A percentile compares a stretch with the other conserved stretches of the same genome.
phyloP scores from a whole-genome alignment of 2,329 filamentous ascomycete species.

The Zelopaecilomyces penicillatus region DNA sequence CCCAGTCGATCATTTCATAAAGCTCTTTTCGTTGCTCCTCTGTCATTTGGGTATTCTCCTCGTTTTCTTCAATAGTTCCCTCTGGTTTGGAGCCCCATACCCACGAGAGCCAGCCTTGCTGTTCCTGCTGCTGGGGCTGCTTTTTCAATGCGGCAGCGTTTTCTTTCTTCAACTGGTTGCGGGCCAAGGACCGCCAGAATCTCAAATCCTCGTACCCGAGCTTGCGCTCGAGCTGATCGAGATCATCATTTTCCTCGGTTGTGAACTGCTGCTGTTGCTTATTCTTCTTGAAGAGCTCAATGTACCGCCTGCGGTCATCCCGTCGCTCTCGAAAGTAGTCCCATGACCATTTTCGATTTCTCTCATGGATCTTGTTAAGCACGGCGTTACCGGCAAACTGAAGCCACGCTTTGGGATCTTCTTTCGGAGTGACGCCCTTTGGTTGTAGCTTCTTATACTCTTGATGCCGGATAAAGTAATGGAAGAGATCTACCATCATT shows the following conservation, averaged over 20 bases:
- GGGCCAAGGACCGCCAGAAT: conserved; percentile 91
- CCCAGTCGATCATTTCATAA: conserved; percentile 96
- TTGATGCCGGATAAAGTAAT: conserved; percentile 95
- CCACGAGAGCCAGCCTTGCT: conserved; percentile 88
- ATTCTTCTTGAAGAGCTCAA: conserved; percentile 91
- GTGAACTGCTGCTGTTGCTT: conserved; percentile 66
- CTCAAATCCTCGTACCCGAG: conserved; percentile 89
- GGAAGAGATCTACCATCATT: conserved; percentile 98
- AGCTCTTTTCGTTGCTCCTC: conserved; percentile 94
- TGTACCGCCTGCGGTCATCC: conserved; percentile 82
- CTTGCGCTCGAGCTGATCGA: conserved; percentile 76
- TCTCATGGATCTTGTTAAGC: conserved; percentile 87
- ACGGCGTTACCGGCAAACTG: conserved; percentile 85
- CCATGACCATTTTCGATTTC: conserved; percentile 92
- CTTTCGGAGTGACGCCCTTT: conserved; percentile 69
- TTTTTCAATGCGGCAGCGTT: conserved; percentile 80
- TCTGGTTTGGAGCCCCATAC: conserved; percentile 75
- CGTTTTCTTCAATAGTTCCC: conserved; percentile 45
- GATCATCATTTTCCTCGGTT: conserved; percentile 59
- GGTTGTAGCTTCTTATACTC: conserved; percentile 93
- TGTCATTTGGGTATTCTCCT: conserved; percentile 79
- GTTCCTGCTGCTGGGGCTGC: conserved; percentile 44
- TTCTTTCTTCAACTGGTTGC: conserved; percentile 92
- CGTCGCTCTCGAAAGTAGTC: conserved; percentile 87
- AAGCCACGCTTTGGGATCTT: conserved; percentile 89